Conservation (phyloP, 2,329 filamentous ascomycete genomes). For the Esteya vermicola region DNA sequence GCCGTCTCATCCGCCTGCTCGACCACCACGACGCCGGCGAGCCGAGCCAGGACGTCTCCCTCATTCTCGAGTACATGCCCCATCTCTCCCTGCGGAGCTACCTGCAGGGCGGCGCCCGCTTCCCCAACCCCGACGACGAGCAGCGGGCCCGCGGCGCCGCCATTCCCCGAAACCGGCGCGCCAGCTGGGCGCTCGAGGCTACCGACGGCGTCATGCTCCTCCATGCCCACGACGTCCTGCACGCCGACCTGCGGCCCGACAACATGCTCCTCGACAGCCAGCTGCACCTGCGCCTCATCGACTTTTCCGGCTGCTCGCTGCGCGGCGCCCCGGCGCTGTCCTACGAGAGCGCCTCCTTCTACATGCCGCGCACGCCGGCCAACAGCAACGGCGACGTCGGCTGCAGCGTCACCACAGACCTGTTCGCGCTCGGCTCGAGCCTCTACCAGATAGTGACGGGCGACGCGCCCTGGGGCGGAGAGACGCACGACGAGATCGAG, state of each 20-base stretch:
- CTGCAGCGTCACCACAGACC: conserved; percentile 4
- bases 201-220: conserved; percentile 3
- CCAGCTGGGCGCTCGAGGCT: conserved; percentile 4
- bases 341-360: conserved; percentile 2
- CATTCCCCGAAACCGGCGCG: conserved; percentile 2
- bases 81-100: not conserved
- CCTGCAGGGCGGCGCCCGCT: not conserved
- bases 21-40: conserved; percentile 1
- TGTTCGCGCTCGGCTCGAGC: conserved; percentile 6
- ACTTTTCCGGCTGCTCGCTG: conserved; percentile 3
- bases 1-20: conserved; percentile 2
- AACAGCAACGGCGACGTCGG: not conserved
- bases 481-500: conserved; percentile 1
- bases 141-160: not conserved
- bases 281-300: conserved; percentile 3
- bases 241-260: conserved; percentile 6
- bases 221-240: conserved; percentile 3
- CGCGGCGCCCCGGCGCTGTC: not conserved
- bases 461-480: not conserved
- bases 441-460: conserved; percentile 3
- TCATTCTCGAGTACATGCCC: conserved; percentile 6
- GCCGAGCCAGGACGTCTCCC: not conserved
- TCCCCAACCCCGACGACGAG: not conserved
- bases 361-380: conserved; percentile 1
- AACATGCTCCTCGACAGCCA: conserved; percentile 4